Conservation (phyloP, 2,329 filamentous ascomycete genomes). For the Bisporella sp. region DNA sequence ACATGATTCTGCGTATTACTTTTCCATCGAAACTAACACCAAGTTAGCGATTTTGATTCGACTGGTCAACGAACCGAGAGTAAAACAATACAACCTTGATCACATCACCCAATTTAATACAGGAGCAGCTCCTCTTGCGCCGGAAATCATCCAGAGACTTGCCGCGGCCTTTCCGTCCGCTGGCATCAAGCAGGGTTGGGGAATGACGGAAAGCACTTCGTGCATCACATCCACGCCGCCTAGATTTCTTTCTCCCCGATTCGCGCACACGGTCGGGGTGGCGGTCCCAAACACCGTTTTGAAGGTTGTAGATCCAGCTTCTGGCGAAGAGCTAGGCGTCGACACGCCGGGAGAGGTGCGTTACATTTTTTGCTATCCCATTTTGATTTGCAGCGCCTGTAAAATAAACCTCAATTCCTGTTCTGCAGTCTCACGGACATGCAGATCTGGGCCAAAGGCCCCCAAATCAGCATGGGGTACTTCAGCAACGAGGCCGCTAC, state of each 20-base stretch:
- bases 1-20: too few species aligned
- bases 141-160: conserved; percentile 30
- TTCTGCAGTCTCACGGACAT: too few species aligned
- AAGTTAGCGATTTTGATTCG: conserved; percentile 54
- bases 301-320: too few species aligned
- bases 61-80: conserved; percentile 32
- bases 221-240: conserved; percentile 57
- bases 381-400: too few species aligned
- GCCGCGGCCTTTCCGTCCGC: conserved; percentile 34
- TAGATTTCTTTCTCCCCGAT: conserved; percentile 46
- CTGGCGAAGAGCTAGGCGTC: conserved; percentile 14
- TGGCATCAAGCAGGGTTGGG: conserved; percentile 42
- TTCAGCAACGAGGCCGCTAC: conserved; percentile 41
- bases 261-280: conserved; percentile 38
- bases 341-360: conserved; percentile 52
- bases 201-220: conserved; percentile 51
- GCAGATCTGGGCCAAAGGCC: conserved; percentile 44
- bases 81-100: conserved; percentile 44
- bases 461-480: conserved; percentile 70
- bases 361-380: conserved; percentile 15
- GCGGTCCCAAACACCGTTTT: too few species aligned
- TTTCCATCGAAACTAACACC: too few species aligned
- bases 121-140: conserved; percentile 41
- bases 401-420: too few species aligned
- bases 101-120: conserved; percentile 38